phyloP scores from a whole-genome alignment of 192 early-diverging fungal species.

The Coemansia sp. region DNA sequence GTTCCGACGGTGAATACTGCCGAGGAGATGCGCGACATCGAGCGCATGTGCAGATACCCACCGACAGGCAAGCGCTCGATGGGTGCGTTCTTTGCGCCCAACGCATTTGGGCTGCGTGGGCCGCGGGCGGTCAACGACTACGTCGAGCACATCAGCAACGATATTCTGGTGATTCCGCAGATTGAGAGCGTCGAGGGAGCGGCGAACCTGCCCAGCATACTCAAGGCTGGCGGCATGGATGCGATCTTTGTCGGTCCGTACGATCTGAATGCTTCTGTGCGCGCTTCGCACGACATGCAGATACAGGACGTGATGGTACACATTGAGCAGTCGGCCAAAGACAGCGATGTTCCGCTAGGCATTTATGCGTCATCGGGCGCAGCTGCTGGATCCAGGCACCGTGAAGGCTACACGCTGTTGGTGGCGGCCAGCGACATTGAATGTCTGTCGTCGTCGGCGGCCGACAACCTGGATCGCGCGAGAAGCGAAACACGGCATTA shows the following conservation, averaged over 20 bases:
- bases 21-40: slow-evolving; percentile 41
- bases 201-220: slow-evolving; percentile 36
- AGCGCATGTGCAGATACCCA: slow-evolving; percentile 40
- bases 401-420: slow-evolving; percentile 43
- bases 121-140: slow-evolving; percentile 42
- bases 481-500: slow-evolving; percentile 29
- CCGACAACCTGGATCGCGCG: slow-evolving; percentile 48
- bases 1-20: slow-evolving; percentile 49
- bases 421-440: slow-evolving; percentile 53
- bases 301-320: slow-evolving; percentile 29
- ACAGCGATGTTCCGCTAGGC: slow-evolving; percentile 41
- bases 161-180: slow-evolving; percentile 53
- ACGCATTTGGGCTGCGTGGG: slow-evolving; percentile 35
- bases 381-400: slow-evolving; percentile 23
- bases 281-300: slow-evolving; percentile 28
- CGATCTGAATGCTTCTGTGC: slow-evolving; percentile 34
- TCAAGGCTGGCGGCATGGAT: slow-evolving; percentile 39
- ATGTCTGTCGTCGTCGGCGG: slow-evolving; percentile 39
- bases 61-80: slow-evolving; percentile 44
- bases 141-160: slow-evolving; percentile 31
- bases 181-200: slow-evolving; percentile 51
- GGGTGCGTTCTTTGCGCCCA: slow-evolving; percentile 42
- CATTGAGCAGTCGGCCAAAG: slow-evolving; percentile 29
- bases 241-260: slow-evolving; percentile 49
- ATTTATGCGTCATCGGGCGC: slow-evolving; percentile 47